A percentile compares a stretch with the other conserved stretches of the same genome.
Conservation (phyloP, 2,329 filamentous ascomycete species). For the Verticillium alfalfae region DNA sequence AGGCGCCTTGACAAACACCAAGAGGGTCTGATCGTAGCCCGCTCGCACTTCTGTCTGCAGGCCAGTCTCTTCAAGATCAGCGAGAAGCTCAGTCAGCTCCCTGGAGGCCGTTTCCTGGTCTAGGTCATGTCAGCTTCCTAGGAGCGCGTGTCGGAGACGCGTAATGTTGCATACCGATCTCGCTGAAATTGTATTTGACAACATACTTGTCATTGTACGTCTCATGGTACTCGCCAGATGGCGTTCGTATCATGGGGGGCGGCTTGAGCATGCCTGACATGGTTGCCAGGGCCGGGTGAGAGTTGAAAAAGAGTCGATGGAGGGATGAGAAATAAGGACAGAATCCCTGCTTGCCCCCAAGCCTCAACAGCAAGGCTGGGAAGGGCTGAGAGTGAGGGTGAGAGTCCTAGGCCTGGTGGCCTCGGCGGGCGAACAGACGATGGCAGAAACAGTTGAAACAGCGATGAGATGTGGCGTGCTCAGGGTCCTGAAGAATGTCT, state of each 20-base stretch:
- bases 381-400: not conserved
- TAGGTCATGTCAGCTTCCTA: slow-evolving; percentile 8
- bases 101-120: slow-evolving; percentile 25
- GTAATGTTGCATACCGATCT: slow-evolving; percentile 17
- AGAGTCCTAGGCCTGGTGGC: not conserved
- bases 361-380: not conserved
- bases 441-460: not conserved
- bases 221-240: not conserved
- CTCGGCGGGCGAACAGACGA: not conserved
- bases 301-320: not conserved
- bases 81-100: slow-evolving; percentile 41
- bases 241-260: not conserved
- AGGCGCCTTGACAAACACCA: slow-evolving; percentile 62
- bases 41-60: slow-evolving; percentile 67
- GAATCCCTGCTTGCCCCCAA: not conserved
- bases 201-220: slow-evolving; percentile 33
- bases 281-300: not conserved
- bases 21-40: slow-evolving; percentile 60
- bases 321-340: not conserved
- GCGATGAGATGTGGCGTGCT: not conserved
- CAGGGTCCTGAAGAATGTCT: not conserved
- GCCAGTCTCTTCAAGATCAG: slow-evolving; percentile 56
- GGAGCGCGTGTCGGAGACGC: not conserved
- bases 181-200: slow-evolving; percentile 29
- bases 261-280: not conserved